Conservation (phyloP, 2,329 filamentous ascomycete genomes). For the Phialocephala subalpina region DNA sequence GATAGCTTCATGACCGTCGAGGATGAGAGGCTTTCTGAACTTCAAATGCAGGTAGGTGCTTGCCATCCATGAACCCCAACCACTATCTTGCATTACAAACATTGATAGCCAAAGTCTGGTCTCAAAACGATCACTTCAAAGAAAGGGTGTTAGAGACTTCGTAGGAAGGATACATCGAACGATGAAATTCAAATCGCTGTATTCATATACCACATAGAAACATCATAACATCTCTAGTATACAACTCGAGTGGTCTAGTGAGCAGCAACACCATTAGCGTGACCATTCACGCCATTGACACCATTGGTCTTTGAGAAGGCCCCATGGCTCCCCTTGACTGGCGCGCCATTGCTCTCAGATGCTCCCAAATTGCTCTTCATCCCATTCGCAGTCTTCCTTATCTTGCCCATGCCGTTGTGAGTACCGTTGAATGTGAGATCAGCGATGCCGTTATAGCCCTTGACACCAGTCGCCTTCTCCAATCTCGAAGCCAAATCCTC, state of each 20-base stretch:
- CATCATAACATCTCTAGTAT: not conserved
- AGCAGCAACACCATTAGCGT: slow-evolving; percentile 10
- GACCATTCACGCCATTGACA: slow-evolving; percentile 18
- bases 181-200: too few relatives aligned
- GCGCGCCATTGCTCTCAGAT: slow-evolving; percentile 57
- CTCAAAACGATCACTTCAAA: too few relatives aligned
- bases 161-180: too few relatives aligned
- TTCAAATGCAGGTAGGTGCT: too few relatives aligned
- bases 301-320: slow-evolving; percentile 1
- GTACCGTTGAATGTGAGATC: slow-evolving; percentile 65
- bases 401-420: slow-evolving; percentile 68
- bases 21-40: too few relatives aligned
- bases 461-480: slow-evolving; percentile 69
- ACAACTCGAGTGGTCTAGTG: not conserved
- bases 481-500: slow-evolving; percentile 63
- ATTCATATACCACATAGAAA: too few relatives aligned
- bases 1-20: too few relatives aligned
- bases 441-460: slow-evolving; percentile 65
- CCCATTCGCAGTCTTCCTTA: slow-evolving; percentile 61
- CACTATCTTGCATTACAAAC: too few relatives aligned
- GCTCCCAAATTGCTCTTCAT: slow-evolving; percentile 46
- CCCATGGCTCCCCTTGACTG: slow-evolving; percentile 38
- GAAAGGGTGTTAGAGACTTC: too few relatives aligned
- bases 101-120: too few relatives aligned
- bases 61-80: too few relatives aligned